A percentile compares a stretch with the other conserved stretches of the same genome.
phyloP scores from a whole-genome alignment of 257 asterid species.

The Solanum etuberosum region DNA sequence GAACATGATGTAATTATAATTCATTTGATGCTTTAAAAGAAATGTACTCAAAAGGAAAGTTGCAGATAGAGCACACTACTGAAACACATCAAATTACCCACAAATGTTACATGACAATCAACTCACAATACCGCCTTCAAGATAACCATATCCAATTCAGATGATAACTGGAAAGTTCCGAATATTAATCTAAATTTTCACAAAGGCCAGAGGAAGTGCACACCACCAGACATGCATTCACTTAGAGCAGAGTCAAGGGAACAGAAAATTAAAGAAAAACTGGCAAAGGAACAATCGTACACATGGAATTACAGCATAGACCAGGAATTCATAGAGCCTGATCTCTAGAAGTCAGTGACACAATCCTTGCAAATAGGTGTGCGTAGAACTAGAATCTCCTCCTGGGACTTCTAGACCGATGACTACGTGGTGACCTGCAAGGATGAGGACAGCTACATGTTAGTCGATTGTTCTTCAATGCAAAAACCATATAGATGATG shows the following conservation, averaged over 20 bases:
- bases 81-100: background rate
- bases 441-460: background rate
- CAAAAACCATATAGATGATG: background rate
- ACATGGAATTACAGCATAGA: background rate
- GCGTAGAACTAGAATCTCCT: constrained; percentile 42
- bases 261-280: background rate
- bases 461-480: background rate
- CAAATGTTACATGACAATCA: background rate
- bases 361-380: background rate
- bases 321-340: constrained; percentile 2
- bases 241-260: background rate
- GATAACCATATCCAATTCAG: background rate
- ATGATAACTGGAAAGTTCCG: background rate
- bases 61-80: background rate
- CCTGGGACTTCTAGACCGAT: constrained; percentile 89
- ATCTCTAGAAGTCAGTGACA: constrained; percentile 10
- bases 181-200: background rate
- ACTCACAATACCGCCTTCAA: background rate
- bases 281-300: background rate
- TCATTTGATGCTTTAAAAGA: background rate
- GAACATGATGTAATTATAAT: background rate
- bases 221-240: background rate
- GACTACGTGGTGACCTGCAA: constrained; percentile 78
- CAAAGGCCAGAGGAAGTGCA: background rate
- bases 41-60: background rate